Evolutionary conservation across 169 alveolate genomes (phyloP), one percentile per base, ranked within the genome.

Genomic region (Theileria orientalis): DNA sequence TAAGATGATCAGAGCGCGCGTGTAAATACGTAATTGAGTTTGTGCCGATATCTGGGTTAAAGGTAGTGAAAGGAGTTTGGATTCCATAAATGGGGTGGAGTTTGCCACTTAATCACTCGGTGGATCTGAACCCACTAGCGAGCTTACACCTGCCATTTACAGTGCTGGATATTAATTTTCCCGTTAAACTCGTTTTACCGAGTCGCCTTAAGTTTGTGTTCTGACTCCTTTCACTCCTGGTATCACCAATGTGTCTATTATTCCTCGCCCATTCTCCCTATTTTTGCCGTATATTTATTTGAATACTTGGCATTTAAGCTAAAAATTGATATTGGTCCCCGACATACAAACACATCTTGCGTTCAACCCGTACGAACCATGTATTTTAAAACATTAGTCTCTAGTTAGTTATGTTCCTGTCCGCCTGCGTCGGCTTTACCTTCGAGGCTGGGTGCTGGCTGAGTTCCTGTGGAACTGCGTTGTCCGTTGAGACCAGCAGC

Each of bases 401-500:
- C 37, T 25, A 56, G 14, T 56, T 56, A 40, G 42, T 56, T 16
- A 30, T 27, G 21, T 30, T 56, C 11, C 42, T 33, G 13, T 56
- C 46, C 14, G 72, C 25, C 19, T 40, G 60, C 11, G 92, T 94
- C 0, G 94, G 95, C 62, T 94, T 94, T 14, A 77, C 87, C 62
- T 85, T 90, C 21, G 96, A 51, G 3, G 97, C 96, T 5, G 96
- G 96, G 51, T 94, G 95, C 40, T 92, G 83, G 21, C 85, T 89
- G 25, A 96, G 90, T 57, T 95, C 98, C 46, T 77, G 76, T 9
- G 99, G 99, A 9, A 96, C 97, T 30, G 64, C 78, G 90, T 94
- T 90, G 35, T 90, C 95, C 33, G 98, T 92, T 57, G 96, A 91
- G 23, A 92, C 33, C 46, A 96, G 90, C 74, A 83, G 94, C 72